A percentile compares a stretch with the other conserved stretches of the same genome.
These are phyloP conservation scores for Licmophora abbreviata DNA, from an alignment of 108 stramenopile species.

Conservation along the genomic window DNA sequence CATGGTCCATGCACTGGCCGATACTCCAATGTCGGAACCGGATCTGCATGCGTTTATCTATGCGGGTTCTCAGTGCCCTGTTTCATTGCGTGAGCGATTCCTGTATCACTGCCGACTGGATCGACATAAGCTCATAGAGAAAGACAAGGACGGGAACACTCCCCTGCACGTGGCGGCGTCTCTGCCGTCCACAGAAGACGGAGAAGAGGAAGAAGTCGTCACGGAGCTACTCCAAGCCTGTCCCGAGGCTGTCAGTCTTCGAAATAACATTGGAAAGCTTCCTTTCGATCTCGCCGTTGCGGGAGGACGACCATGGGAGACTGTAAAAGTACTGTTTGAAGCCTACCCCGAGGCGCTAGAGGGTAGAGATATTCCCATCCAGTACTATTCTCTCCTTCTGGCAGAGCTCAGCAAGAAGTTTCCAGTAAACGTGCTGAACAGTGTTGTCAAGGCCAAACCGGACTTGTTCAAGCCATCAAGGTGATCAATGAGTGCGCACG, in stretches of 20 bases:
- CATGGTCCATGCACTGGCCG: constrained; percentile 1
- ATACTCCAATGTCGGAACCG: neutral
- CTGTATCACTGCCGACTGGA: constrained; percentile 1
- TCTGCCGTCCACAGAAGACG: constrained; percentile 3
- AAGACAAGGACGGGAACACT: constrained; percentile 9
- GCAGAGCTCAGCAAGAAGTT: neutral
- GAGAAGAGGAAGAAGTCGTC: neutral
- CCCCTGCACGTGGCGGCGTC: constrained; percentile 18
- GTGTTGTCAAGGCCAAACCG: neutral
- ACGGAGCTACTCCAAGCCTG: neutral
- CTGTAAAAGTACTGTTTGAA: neutral
- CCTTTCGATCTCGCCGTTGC: neutral
- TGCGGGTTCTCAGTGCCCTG: constrained; percentile 6
- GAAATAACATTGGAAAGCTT: neutral
- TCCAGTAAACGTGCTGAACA: no score
- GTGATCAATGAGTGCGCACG: no score
- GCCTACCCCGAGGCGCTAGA: neutral
- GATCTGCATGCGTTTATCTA: constrained; percentile 12
- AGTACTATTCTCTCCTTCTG: neutral
- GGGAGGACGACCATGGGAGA: neutral
- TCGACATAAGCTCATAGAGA: neutral
- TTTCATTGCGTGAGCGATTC: constrained; percentile 12
- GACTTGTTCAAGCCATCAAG: neutral
- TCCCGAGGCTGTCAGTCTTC: neutral
- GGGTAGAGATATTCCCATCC: neutral